Conservation (phyloP, 2,329 filamentous ascomycete species). For the Neurospora crassa region DNA sequence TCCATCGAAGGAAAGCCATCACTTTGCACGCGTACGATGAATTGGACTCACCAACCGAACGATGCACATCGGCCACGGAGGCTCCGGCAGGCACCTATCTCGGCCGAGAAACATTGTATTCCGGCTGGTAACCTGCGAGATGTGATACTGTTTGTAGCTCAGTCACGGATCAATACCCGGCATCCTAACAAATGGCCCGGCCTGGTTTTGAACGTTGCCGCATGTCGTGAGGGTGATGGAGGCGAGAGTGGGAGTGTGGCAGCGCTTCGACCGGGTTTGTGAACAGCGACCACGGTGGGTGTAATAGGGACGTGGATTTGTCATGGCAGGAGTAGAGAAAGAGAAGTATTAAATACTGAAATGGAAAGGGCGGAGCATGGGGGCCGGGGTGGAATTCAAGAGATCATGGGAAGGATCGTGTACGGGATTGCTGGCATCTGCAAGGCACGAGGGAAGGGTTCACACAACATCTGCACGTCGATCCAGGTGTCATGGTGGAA, state of each 20-base stretch:
- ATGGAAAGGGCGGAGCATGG: background rate
- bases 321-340: background rate
- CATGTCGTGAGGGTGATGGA: background rate
- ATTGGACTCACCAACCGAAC: background rate
- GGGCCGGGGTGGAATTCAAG: background rate
- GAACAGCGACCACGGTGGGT: background rate
- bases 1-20: background rate
- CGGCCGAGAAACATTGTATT: background rate
- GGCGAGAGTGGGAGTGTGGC: background rate
- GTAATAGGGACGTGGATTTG: accelerated
- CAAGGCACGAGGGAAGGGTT: background rate
- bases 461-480: background rate
- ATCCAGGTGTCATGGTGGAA: background rate
- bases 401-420: background rate
- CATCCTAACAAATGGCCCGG: background rate
- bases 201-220: background rate
- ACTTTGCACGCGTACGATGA: background rate
- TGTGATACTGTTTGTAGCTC: background rate
- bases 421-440: background rate
- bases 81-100: background rate
- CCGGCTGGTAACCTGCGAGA: background rate
- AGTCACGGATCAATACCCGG: background rate
- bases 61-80: background rate
- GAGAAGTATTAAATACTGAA: background rate
- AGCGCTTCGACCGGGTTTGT: background rate